Conservation (phyloP, 164 flowering plant genomes). For the Dillenia suffruticosa region DNA sequence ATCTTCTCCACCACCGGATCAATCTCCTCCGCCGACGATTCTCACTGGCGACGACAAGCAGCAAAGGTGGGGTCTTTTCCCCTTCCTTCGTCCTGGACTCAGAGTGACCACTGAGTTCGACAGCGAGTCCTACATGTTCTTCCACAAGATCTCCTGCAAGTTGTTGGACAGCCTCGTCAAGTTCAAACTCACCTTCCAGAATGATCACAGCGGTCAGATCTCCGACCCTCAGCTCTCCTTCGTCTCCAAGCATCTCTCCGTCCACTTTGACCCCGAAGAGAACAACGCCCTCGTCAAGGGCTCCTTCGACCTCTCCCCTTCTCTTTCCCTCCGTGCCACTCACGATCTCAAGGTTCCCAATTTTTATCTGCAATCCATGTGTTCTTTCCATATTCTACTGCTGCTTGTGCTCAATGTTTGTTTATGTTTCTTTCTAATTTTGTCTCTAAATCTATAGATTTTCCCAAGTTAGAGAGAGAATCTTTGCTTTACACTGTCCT, state of each 20-base stretch:
- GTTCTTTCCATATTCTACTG: background rate
- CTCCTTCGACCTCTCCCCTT: conserved; percentile 42
- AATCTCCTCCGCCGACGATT: too few relatives aligned
- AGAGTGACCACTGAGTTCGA: conserved; percentile 82
- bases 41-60: too few relatives aligned
- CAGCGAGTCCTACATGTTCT: conserved; percentile 63
- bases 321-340: conserved; percentile 44
- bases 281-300: conserved; percentile 48
- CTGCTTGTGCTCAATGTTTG: background rate
- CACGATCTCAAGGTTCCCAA: conserved; percentile 65
- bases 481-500: background rate
- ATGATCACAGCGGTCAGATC: conserved; percentile 50
- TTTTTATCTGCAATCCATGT: background rate
- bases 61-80: too few relatives aligned
- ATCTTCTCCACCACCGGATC: conserved; percentile 4
- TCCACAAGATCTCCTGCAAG: conserved; percentile 83
- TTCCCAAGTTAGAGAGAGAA: background rate
- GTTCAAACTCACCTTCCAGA: conserved; percentile 65
- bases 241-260: conserved; percentile 50
- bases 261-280: conserved; percentile 66
- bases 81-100: conserved; percentile 44
- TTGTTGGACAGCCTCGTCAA: conserved; percentile 74
- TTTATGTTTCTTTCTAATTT: background rate
- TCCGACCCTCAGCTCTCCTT: conserved; percentile 50
- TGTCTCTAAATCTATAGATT: background rate